phyloP scores from a whole-genome alignment of 2,329 filamentous ascomycete species.

The Stemphylium vesicarium region DNA sequence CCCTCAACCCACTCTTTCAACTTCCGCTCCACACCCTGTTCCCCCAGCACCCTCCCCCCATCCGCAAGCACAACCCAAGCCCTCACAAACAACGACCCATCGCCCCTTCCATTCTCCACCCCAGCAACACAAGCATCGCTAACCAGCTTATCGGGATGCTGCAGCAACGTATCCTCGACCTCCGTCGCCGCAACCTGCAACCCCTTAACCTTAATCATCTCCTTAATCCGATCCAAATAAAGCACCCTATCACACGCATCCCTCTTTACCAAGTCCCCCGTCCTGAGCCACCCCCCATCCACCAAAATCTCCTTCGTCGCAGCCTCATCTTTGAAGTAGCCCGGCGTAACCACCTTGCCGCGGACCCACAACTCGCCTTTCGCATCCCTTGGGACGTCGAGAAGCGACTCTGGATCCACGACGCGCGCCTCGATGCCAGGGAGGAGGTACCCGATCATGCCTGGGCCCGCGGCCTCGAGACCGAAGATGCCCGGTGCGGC shows the following conservation, averaged over 20 bases:
- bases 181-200: conserved; percentile 59
- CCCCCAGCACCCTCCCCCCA: conserved; percentile 20
- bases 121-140: conserved; percentile 41
- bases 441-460: conserved; percentile 37
- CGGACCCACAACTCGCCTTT: conserved; percentile 39
- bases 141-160: conserved; percentile 45
- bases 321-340: conserved; percentile 38
- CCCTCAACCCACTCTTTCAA: conserved; percentile 31
- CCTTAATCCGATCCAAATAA: conserved; percentile 49
- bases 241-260: conserved; percentile 34
- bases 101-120: conserved; percentile 38
- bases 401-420: conserved; percentile 34
- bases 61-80: conserved; percentile 39
- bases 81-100: conserved; percentile 40
- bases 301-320: conserved; percentile 39
- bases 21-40: conserved; percentile 24
- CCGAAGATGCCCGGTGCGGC: conserved; percentile 35
- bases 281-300: conserved; percentile 36
- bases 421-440: conserved; percentile 39
- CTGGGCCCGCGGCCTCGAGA: conserved; percentile 26
- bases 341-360: conserved; percentile 38
- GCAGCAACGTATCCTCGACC: conserved; percentile 54
- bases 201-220: conserved; percentile 58
- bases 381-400: conserved; percentile 31
- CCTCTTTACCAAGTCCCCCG: conserved; percentile 37